phyloP scores from a whole-genome alignment of 805 yeast species.

The Wilhelminamyces savonicus region DNA sequence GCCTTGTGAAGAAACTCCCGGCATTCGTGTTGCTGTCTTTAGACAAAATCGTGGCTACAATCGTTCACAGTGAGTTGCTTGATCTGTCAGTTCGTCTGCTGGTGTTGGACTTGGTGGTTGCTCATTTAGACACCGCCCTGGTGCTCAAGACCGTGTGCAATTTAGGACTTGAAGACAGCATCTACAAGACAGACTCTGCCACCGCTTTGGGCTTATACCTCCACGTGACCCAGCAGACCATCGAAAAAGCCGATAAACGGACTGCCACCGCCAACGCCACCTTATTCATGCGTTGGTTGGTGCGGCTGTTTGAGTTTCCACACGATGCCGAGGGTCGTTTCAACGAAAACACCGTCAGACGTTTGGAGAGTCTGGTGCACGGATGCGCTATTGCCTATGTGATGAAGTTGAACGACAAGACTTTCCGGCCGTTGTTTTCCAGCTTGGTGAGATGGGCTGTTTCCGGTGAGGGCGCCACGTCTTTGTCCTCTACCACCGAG shows the following conservation, averaged over 20 bases:
- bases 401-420: conserved; percentile 87
- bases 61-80: conserved; percentile 53
- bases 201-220: conserved; percentile 60
- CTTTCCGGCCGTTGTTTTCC: conserved; percentile 89
- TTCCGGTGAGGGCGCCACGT: conserved; percentile 65
- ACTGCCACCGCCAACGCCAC: conserved; percentile 67
- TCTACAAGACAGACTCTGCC: conserved; percentile 27
- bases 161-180: conserved; percentile 47
- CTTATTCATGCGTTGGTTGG: conserved; percentile 59
- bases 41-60: conserved; percentile 51
- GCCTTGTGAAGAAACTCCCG: conserved; percentile 78
- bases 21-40: conserved; percentile 71
- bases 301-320: conserved; percentile 69
- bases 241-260: conserved; percentile 67
- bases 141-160: conserved; percentile 56
- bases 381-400: conserved; percentile 70
- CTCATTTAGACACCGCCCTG: conserved; percentile 60
- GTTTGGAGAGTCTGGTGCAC: conserved; percentile 75
- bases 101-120: conserved; percentile 54
- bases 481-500: conserved; percentile 40
- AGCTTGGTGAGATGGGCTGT: conserved; percentile 87
- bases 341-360: conserved; percentile 67
- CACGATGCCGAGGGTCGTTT: conserved; percentile 31
- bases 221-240: conserved; percentile 56
- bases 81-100: conserved; percentile 56